Evolutionary conservation across 306 rosid genomes (phyloP).

Genomic region (Dryas alaskensis): DNA sequence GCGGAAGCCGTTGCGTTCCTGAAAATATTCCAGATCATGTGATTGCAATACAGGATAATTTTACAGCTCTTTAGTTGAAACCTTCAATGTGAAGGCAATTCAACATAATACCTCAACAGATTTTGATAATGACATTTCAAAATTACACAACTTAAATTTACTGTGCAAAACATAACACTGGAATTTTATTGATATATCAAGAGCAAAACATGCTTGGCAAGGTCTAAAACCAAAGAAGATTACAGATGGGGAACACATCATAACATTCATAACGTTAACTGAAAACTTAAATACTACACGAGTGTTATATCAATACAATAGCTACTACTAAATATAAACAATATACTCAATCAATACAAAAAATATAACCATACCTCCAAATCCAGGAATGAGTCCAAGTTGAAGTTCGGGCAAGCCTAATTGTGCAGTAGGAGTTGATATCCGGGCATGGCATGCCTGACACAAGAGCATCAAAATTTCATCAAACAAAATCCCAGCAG

Average conservation of each 20-base stretch:
- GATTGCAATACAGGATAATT: slow-evolving; percentile 11
- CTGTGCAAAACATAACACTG: neutral
- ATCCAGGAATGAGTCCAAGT: slow-evolving; percentile 96
- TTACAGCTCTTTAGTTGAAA: neutral
- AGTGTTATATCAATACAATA: neutral
- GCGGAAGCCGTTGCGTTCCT: slow-evolving; percentile 99
- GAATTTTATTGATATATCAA: neutral
- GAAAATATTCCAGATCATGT: slow-evolving; percentile 34
- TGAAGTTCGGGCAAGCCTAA: slow-evolving; percentile 96
- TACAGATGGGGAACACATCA: neutral
- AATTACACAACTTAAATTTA: neutral
- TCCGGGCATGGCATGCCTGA: slow-evolving; percentile 84
- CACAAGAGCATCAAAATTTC: slow-evolving; percentile 1
- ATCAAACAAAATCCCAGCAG: slow-evolving; percentile 7
- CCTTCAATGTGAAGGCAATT: neutral
- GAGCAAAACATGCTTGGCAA: neutral
- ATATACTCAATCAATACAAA: neutral
- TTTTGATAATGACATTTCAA: neutral
- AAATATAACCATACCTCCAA: slow-evolving; percentile 65
- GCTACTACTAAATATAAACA: neutral
- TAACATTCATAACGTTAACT: neutral
- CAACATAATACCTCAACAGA: neutral
- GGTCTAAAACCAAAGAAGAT: neutral
- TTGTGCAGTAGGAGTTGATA: slow-evolving; percentile 88
- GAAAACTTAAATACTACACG: too few species aligned